Evolutionary conservation across 2,329 filamentous ascomycete species (phyloP).

Genomic region (Venturia pyrina): DNA sequence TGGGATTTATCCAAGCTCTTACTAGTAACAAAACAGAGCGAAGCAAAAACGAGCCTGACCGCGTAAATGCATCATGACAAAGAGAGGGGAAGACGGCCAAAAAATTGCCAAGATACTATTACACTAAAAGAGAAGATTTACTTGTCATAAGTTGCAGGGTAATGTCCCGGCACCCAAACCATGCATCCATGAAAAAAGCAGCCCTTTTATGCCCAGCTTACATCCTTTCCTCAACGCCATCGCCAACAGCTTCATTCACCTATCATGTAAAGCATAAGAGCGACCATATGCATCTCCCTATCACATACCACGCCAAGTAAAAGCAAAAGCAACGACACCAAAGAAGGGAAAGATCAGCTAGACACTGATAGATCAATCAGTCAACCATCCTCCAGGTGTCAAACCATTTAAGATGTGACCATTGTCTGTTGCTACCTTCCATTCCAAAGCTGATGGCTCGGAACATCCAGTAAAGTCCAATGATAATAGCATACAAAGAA

Average conservation of each 20-base stretch:
- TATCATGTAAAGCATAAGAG: not conserved
- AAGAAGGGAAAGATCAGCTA: not conserved
- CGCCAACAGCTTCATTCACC: not conserved
- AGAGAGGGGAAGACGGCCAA: not conserved
- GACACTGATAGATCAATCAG: conserved; percentile 19
- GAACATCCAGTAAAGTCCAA: conserved; percentile 82
- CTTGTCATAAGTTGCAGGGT: not conserved
- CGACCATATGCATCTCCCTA: not conserved
- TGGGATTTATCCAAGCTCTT: too few species aligned
- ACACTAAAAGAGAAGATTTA: not conserved
- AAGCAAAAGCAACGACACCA: not conserved
- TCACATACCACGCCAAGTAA: not conserved
- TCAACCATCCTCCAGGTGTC: conserved; percentile 76
- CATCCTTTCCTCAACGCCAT: not conserved
- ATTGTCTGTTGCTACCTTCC: conserved; percentile 73
- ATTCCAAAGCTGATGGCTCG: conserved; percentile 95
- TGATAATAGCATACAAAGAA: conserved; percentile 60
- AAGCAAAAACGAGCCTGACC: too few species aligned
- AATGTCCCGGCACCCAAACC: not conserved
- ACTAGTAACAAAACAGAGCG: too few species aligned
- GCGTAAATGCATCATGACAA: not conserved
- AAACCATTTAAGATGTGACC: conserved; percentile 91
- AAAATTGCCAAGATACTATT: not conserved
- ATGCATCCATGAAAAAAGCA: not conserved
- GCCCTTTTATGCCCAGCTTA: not conserved